phyloP scores from a whole-genome alignment of 169 alveolate species.

The Plasmodium falciparum region DNA sequence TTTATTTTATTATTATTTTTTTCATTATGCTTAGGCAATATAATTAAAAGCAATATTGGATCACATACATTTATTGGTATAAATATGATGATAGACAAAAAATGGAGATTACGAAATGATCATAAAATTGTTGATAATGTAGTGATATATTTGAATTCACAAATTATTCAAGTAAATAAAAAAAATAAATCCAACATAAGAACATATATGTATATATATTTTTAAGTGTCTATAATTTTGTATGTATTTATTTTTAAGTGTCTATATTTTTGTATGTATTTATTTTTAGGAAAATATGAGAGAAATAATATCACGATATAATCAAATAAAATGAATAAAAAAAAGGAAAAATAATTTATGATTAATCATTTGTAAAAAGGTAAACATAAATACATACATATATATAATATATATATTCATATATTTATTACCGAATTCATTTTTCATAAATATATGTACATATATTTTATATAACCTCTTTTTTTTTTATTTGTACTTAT shows the following conservation, averaged over 20 bases:
- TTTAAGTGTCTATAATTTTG: background rate
- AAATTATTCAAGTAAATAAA: conserved; percentile 28
- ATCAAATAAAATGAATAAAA: conserved; percentile 10
- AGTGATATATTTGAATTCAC: conserved; percentile 15
- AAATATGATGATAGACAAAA: conserved; percentile 9
- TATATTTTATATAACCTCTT: too few species aligned
- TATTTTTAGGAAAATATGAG: conserved; percentile 44
- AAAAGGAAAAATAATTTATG: too few species aligned
- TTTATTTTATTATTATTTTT: background rate
- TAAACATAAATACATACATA: too few species aligned
- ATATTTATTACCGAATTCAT: too few species aligned
- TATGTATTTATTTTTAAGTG: background rate
- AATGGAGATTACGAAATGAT: background rate
- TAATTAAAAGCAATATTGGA: conserved; percentile 19
- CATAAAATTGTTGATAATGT: background rate
- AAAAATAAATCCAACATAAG: conserved; percentile 12
- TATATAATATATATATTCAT: too few species aligned
- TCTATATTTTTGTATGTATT: background rate
- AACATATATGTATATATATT: background rate
- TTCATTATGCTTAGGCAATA: conserved; percentile 11
- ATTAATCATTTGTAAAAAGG: too few species aligned
- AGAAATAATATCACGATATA: conserved; percentile 48
- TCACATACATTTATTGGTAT: conserved; percentile 26
- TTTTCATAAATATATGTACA: too few species aligned
- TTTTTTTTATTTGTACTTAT: too few species aligned